Evolutionary conservation across 73 alveolate species (phyloP), one percentile per base, ranked within the genome.

Genomic region (Urostyla sp.): DNA sequence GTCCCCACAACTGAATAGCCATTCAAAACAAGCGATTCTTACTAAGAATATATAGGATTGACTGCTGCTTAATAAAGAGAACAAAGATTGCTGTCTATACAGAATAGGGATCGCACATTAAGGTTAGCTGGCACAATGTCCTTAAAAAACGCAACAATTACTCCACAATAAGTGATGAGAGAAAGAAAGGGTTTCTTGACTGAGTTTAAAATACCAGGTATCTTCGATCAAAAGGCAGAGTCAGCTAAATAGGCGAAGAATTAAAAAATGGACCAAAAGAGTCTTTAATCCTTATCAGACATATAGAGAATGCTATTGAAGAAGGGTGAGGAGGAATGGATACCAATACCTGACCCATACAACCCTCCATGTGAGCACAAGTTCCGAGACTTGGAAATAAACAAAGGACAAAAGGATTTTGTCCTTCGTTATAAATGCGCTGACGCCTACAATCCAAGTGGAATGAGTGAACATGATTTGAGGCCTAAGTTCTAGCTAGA

Each of bases 361-460:
- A 60, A 40, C 11, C 84, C 86, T 0, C 78, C 72, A 13, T 58
- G 72, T 26, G 79, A 74, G 21, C 88, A 83, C 11, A 80, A 55
- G 28, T 84, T 84, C 38, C 55, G 92, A 60, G 92, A 84, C 26
- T 43, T 44, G 23, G 80, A 66, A 23, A 21, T 84, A n/a, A 83
- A 67, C 20, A 36, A 40, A 24, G 92, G 92, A 2, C 50, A 60
- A 30, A 34, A 53, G 35, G 88, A 74, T 30, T 40, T 84, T 67
- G 52, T 35, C n/a, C 52, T 75, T 0, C 38, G 85, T 28, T 74
- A 46, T 51, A 84, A 75, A 60, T 75, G 88, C 54, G 85, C 85
- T 7, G 56, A 37, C 16, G 88, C 92, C 1, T 69, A 59, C 35
- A 84, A 84, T 32, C 66, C 66, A 31, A 16, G 48, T n/a, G 45